Evolutionary conservation across 305 asterid species (phyloP).

Genomic region (Caryopteris hybrid): DNA sequence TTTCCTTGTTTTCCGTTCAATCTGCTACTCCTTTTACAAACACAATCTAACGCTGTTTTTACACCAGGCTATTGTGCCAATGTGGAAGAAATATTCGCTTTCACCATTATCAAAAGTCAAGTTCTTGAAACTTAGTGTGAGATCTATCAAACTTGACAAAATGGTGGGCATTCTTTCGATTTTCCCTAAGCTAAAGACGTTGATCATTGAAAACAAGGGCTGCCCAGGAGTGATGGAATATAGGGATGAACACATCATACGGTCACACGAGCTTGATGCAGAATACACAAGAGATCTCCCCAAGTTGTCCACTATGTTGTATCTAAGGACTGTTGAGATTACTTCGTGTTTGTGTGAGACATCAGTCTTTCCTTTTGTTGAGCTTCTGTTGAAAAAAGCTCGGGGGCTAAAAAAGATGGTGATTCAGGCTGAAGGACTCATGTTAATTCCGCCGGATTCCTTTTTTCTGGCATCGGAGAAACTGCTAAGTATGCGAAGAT

Average conservation of each 20-base stretch:
- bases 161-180: neutral
- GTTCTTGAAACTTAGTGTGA: neutral
- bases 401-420: neutral
- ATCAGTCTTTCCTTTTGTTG: neutral
- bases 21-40: neutral
- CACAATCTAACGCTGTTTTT: neutral
- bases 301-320: neutral
- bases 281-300: too few relatives aligned
- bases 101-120: neutral
- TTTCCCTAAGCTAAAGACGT: neutral
- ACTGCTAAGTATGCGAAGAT: neutral
- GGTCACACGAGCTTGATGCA: too few relatives aligned
- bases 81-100: neutral
- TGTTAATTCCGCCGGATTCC: too few relatives aligned
- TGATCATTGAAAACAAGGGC: neutral
- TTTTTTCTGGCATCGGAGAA: neutral
- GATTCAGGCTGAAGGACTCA: neutral
- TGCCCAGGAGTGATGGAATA: too few relatives aligned
- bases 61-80: neutral
- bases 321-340: neutral
- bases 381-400: neutral
- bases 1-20: neutral
- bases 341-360: neutral
- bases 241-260: too few relatives aligned
- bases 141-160: too few relatives aligned